phyloP scores from a whole-genome alignment of 176 grass and related monocot species.

The Oryza meyeriana region DNA sequence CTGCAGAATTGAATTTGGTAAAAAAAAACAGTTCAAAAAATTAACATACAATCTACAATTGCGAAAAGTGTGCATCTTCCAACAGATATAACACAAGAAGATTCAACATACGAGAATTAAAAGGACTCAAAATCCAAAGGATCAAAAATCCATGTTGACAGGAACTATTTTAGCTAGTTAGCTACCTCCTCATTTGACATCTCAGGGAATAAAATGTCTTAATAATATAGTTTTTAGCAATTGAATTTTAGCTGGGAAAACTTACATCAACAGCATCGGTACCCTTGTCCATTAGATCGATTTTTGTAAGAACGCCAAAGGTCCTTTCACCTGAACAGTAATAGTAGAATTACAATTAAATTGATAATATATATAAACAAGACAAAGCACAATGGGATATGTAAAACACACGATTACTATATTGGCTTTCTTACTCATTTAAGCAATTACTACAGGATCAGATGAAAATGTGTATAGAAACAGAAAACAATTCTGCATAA shows the following conservation, averaged over 20 bases:
- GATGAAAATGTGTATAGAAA: neutral
- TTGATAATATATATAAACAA: neutral
- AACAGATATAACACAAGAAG: neutral
- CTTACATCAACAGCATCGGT: constrained; percentile 99
- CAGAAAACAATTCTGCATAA: neutral
- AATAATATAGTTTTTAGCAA: neutral
- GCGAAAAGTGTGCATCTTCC: neutral
- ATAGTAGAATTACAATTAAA: constrained; percentile 9
- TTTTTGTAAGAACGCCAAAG: constrained; percentile 98
- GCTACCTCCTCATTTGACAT: neutral
- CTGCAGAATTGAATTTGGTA: constrained; percentile 32
- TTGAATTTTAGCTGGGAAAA: constrained; percentile 26
- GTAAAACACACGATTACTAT: neutral
- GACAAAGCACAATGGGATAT: neutral
- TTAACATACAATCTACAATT: neutral
- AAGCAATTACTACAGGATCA: neutral
- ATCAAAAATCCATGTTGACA: neutral
- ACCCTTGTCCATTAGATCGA: constrained; percentile 99
- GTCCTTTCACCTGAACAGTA: constrained; percentile 85
- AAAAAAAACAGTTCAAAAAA: neutral
- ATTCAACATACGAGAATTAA: neutral
- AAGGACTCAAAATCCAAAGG: neutral
- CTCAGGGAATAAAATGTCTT: neutral
- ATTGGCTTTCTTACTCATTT: neutral
- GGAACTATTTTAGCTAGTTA: neutral